These are phyloP conservation scores for Daldinia vernicosa DNA, from an alignment of 495 filamentous ascomycete species.

Conservation along the genomic window DNA sequence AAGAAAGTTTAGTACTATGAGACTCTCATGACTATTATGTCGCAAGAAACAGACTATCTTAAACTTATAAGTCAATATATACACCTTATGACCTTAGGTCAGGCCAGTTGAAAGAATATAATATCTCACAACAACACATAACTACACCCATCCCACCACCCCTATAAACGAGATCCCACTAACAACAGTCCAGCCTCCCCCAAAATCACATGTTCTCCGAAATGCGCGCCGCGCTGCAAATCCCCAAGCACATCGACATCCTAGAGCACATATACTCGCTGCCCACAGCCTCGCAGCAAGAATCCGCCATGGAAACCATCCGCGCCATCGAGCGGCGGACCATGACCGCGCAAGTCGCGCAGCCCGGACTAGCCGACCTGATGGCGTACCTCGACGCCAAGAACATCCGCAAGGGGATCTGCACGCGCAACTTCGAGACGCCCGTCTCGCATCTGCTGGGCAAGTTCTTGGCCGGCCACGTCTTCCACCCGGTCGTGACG, in stretches of 20 bases:
- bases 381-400: constrained; percentile 81
- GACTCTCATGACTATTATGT: neutral
- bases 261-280: constrained; percentile 85
- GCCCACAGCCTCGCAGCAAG: constrained; percentile 64
- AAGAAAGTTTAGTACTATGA: neutral
- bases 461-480: constrained; percentile 72
- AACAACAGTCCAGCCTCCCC: constrained; percentile 66
- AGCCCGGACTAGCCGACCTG: constrained; percentile 75
- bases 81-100: neutral
- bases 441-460: constrained; percentile 70
- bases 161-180: constrained; percentile 7
- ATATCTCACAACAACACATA: neutral
- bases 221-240: constrained; percentile 76
- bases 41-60: neutral
- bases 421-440: constrained; percentile 93
- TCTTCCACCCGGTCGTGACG: constrained; percentile 86
- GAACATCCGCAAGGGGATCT: constrained; percentile 78
- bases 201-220: constrained; percentile 94
- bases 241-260: constrained; percentile 78
- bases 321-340: constrained; percentile 79
- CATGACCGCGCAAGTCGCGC: constrained; percentile 80
- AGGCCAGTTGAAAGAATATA: neutral
- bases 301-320: constrained; percentile 74
- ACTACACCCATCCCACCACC: neutral
- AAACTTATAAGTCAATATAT: neutral